Conservation (phyloP, 1,284 basidiomycete species). For the Rhodofomes roseus region DNA sequence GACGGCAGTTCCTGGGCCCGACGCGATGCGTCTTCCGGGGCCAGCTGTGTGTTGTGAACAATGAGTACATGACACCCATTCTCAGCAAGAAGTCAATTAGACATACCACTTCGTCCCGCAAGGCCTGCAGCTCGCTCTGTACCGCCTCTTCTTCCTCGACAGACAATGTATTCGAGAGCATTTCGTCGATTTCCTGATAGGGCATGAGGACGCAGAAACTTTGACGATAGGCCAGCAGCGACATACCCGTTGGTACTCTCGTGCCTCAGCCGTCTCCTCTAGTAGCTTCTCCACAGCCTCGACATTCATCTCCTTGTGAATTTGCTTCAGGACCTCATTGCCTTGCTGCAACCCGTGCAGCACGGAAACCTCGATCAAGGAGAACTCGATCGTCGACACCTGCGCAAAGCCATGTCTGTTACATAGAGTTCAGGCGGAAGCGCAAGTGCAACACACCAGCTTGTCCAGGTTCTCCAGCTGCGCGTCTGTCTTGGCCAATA, state of each 20-base stretch:
- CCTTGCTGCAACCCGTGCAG: conserved; percentile 92
- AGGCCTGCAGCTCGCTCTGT: conserved; percentile 69
- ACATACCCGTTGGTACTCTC: conserved; percentile 85
- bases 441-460: conserved; percentile 53
- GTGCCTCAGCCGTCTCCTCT: conserved; percentile 89
- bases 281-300: conserved; percentile 93
- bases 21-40: conserved; percentile 19
- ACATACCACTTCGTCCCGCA: conserved; percentile 63
- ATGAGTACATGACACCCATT: not conserved
- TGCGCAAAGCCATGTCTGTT: conserved; percentile 28
- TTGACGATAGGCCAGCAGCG: too few relatives aligned
- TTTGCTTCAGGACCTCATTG: conserved; percentile 88
- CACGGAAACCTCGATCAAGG: conserved; percentile 90
- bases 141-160: conserved; percentile 94
- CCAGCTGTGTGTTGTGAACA: not conserved
- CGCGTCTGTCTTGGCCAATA: conserved; percentile 84
- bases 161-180: conserved; percentile 80
- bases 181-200: conserved; percentile 79
- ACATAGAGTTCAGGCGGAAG: not conserved
- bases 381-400: conserved; percentile 97
- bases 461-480: conserved; percentile 91
- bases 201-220: too few relatives aligned
- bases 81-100: not conserved
- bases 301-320: conserved; percentile 90
- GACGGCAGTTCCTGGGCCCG: conserved; percentile 36